Evolutionary conservation across 768 basidiomycete genomes (phyloP).

Genomic region (Sporobolomyces pararoseus): DNA sequence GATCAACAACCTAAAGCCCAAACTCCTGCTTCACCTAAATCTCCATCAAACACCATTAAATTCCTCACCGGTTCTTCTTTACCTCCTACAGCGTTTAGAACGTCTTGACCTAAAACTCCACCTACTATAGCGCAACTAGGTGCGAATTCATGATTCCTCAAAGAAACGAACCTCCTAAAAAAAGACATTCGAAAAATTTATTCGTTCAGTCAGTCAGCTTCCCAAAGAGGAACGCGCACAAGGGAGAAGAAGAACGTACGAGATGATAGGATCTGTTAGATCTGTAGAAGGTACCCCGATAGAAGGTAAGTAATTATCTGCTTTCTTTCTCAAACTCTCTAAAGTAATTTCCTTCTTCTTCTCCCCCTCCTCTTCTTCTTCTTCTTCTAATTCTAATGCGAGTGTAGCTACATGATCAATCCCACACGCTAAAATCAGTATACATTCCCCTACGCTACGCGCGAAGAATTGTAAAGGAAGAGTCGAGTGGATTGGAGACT

Average conservation of each 20-base stretch:
- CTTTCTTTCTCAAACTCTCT: slow-evolving; percentile 54
- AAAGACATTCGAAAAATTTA: too few species aligned
- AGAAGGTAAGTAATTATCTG: slow-evolving; percentile 36
- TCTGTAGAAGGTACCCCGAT: not conserved
- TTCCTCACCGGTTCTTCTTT: slow-evolving; percentile 92
- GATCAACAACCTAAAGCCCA: slow-evolving; percentile 28
- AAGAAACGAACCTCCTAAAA: slow-evolving; percentile 63
- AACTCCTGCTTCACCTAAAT: slow-evolving; percentile 69
- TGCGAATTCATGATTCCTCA: slow-evolving; percentile 79
- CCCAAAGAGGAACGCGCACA: not conserved
- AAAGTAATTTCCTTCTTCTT: too few species aligned
- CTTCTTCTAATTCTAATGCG: too few species aligned
- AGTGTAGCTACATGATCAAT: too few species aligned
- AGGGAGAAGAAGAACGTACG: slow-evolving; percentile 41
- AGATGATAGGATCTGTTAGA: slow-evolving; percentile 28
- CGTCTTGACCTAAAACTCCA: slow-evolving; percentile 89
- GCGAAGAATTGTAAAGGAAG: too few species aligned
- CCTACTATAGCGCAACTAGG: slow-evolving; percentile 93
- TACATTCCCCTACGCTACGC: too few species aligned
- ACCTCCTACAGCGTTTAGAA: slow-evolving; percentile 81
- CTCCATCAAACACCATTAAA: slow-evolving; percentile 82
- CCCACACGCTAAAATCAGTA: too few species aligned
- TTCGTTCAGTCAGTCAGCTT: too few species aligned
- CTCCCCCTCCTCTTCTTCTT: too few species aligned
- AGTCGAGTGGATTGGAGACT: slow-evolving; percentile 55